Evolutionary conservation across 2,329 filamentous ascomycete species (phyloP), one percentile per base, ranked within the genome.

Genomic region (Ceratocystis huliohia): DNA sequence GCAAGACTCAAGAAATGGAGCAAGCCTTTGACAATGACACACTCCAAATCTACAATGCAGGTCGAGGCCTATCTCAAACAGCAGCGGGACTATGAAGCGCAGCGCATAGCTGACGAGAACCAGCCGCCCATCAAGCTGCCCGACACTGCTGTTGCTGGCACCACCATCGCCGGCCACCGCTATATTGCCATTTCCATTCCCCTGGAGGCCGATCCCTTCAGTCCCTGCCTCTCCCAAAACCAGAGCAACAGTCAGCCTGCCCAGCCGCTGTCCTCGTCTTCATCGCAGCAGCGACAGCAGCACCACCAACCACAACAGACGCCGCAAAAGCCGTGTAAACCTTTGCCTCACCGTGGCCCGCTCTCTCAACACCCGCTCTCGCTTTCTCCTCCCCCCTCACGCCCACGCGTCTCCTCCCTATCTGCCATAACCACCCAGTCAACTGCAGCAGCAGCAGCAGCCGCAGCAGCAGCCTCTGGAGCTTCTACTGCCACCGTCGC

Each of bases 121-220:
- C 48, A 57, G 17, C 71, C 72, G 37, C 74, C 72, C 17, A 74
- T 78, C 44, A 74, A 71, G 44, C 75, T 85, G 2, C 82, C 82
- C 7, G 82, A 85, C 71, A 80, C 79, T 28, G 82, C 82, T 13
- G 76, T 85, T 15, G 79, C 81, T 3, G 80, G 81, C 6, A 80
- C 74, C 45, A 85, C 82, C 0, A 80, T 73, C 5, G 78, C 75
- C 2, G 83, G 83, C 1, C 76, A 82, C 70, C 77, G 81, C 3
- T 80, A 85, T 70, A 84, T 86, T 69, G 81, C 82, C 67, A 85
- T 85, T 64, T 84, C 82, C 0, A 84, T 85, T 57, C 83, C 83
- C 1, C 68, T 80, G 13, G 78, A 82, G 69, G 74, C 81, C 67
- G 78, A 77, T 4, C 77, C 81, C 25, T 73, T 80, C 56, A 76